These are phyloP conservation scores for Pterulicium gracile DNA, from an alignment of 1,284 basidiomycete genomes.

Conservation along the genomic window DNA sequence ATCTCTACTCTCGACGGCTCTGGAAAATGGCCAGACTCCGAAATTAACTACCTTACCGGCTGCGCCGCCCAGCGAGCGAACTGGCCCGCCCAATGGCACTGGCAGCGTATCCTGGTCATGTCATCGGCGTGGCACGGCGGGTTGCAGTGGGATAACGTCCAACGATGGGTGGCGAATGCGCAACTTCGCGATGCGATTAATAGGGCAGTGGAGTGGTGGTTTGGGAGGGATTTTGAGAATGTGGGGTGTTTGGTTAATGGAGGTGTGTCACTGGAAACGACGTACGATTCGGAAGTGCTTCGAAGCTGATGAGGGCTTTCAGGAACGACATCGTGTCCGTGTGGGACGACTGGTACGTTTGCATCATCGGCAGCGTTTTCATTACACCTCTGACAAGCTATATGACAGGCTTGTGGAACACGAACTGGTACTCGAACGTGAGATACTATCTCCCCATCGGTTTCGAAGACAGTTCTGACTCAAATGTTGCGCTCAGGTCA, in stretches of 20 bases:
- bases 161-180: constrained; percentile 19
- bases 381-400: not conserved
- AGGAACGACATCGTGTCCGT: not conserved
- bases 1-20: constrained; percentile 19
- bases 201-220: constrained; percentile 38
- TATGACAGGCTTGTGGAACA: constrained; percentile 29
- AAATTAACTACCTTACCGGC: constrained; percentile 33
- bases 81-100: constrained; percentile 39
- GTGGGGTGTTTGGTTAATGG: constrained; percentile 30
- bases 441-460: no score
- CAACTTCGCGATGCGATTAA: constrained; percentile 22
- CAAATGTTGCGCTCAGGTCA: no score
- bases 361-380: not conserved
- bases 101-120: constrained; percentile 27
- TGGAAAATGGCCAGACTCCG: constrained; percentile 33
- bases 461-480: no score
- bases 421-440: constrained; percentile 40
- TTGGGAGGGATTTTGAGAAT: constrained; percentile 31
- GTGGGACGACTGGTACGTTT: not conserved
- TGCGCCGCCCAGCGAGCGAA: constrained; percentile 35
- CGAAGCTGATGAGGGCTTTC: not conserved
- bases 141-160: constrained; percentile 13
- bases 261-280: constrained; percentile 15
- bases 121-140: constrained; percentile 31
- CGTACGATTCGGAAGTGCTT: not conserved